phyloP scores from a whole-genome alignment of 78 protist genomes.

The Andalucia godoyi region DNA sequence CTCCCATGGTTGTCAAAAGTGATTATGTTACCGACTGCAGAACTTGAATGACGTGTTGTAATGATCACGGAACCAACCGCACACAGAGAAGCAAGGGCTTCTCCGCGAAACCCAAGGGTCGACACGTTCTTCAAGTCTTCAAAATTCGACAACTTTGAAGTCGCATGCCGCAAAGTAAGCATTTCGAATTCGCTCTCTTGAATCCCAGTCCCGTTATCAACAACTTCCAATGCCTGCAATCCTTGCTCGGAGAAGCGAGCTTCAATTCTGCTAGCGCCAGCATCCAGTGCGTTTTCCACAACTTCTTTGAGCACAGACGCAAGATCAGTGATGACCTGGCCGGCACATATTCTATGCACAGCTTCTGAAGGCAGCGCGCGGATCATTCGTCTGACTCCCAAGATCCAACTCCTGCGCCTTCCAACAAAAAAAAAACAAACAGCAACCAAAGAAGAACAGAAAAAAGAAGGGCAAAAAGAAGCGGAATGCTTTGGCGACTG shows the following conservation, averaged over 20 bases:
- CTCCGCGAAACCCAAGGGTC: conserved; percentile 91
- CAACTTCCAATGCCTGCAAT: conserved; percentile 9
- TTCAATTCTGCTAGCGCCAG: conserved; percentile 61
- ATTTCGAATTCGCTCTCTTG: conserved; percentile 5
- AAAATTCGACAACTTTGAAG: conserved; percentile 56
- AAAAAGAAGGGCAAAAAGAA: too few species aligned
- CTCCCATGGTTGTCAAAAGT: neutral
- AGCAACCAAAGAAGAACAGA: too few species aligned
- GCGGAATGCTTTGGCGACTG: too few species aligned
- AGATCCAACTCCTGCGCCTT: too few species aligned
- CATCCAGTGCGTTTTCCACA: conserved; percentile 84
- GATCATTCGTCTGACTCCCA: too few species aligned
- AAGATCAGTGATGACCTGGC: conserved; percentile 73
- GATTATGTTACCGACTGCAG: neutral
- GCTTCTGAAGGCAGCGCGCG: too few species aligned
- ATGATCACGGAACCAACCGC: conserved; percentile 8
- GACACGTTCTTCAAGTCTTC: conserved; percentile 44
- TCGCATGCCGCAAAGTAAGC: conserved; percentile 53
- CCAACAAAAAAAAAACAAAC: too few species aligned
- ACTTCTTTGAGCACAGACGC: conserved; percentile 78
- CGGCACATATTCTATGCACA: too few species aligned
- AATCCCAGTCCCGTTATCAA: conserved; percentile 78
- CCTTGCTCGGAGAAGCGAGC: conserved; percentile 12
- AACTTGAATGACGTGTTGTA: neutral
- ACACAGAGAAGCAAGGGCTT: conserved; percentile 79